These are phyloP conservation scores for Allium cepa DNA, from an alignment of 106 monocot genomes.

Conservation along the genomic window DNA sequence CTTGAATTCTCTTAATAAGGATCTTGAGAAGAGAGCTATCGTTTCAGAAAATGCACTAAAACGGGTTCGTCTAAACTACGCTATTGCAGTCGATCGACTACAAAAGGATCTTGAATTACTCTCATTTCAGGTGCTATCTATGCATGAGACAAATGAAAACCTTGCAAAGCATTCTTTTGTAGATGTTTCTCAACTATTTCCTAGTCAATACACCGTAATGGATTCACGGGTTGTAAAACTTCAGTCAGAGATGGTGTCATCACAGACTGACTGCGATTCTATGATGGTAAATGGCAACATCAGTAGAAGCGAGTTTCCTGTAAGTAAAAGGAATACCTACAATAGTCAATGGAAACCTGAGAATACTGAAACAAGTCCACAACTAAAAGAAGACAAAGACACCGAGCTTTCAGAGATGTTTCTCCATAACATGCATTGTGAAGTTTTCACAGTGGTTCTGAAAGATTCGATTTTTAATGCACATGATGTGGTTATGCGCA, in stretches of 20 bases:
- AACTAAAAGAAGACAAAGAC: conserved; percentile 18
- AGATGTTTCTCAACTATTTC: conserved; percentile 42
- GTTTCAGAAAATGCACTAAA: conserved; percentile 73
- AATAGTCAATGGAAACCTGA: conserved; percentile 12
- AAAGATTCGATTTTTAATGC: conserved; percentile 46
- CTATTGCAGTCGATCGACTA: conserved; percentile 60
- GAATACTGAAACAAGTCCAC: background rate
- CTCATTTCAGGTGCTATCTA: conserved; percentile 88
- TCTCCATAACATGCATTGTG: conserved; percentile 28
- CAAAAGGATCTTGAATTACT: conserved; percentile 94
- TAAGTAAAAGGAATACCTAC: conserved; percentile 1
- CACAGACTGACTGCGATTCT: conserved; percentile 8
- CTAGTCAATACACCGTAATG: conserved; percentile 13
- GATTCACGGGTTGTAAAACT: conserved; percentile 5
- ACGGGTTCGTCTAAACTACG: conserved; percentile 72
- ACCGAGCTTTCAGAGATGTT: conserved; percentile 47
- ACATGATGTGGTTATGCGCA: conserved; percentile 17
- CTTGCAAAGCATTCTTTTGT: conserved; percentile 69
- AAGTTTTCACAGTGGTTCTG: conserved; percentile 53
- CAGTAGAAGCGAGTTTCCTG: conserved; percentile 6
- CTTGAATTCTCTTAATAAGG: conserved; percentile 57
- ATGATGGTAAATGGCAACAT: conserved; percentile 13
- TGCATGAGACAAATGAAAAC: conserved; percentile 91
- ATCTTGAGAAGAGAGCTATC: conserved; percentile 71
- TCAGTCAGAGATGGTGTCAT: conserved; percentile 14